These are phyloP conservation scores for Sicyos edulis DNA, from an alignment of 306 rosid genomes.

Conservation along the genomic window DNA sequence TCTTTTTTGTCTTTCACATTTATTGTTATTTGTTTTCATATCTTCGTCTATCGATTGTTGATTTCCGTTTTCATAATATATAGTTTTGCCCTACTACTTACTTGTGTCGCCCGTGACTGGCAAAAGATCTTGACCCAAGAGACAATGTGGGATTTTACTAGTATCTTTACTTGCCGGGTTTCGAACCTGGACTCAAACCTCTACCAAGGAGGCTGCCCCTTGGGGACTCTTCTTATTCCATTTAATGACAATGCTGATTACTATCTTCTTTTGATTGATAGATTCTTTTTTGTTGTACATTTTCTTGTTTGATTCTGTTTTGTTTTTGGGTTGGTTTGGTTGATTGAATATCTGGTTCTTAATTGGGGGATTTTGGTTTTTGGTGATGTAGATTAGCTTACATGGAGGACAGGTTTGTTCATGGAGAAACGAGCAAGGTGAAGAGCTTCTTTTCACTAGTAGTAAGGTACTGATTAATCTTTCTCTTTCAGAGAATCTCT, in stretches of 20 bases:
- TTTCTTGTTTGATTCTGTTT: neutral
- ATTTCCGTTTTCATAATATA: too few relatives aligned
- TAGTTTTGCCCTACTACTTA: too few relatives aligned
- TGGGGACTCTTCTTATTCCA: too few relatives aligned
- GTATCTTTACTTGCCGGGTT: too few relatives aligned
- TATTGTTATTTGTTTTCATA: too few relatives aligned
- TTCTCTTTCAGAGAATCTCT: neutral
- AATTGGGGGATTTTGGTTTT: conserved; percentile 26
- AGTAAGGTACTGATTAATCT: conserved; percentile 47
- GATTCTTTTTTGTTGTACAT: neutral
- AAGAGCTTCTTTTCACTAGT: conserved; percentile 90
- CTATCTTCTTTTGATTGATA: neutral
- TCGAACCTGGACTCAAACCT: too few relatives aligned
- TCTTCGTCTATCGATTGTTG: too few relatives aligned
- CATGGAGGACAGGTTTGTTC: conserved; percentile 89
- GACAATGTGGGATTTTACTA: too few relatives aligned
- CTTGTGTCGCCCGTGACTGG: too few relatives aligned
- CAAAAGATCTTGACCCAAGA: too few relatives aligned
- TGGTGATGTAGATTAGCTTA: conserved; percentile 64
- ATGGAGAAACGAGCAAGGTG: conserved; percentile 77
- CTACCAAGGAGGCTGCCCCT: too few relatives aligned
- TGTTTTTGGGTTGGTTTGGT: neutral
- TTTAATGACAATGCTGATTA: neutral
- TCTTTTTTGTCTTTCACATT: too few relatives aligned
- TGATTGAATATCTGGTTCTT: neutral